Base-by-base conservation (phyloP, 2,329 filamentous ascomycete genomes). In the Cercospora brassicicola region DNA sequence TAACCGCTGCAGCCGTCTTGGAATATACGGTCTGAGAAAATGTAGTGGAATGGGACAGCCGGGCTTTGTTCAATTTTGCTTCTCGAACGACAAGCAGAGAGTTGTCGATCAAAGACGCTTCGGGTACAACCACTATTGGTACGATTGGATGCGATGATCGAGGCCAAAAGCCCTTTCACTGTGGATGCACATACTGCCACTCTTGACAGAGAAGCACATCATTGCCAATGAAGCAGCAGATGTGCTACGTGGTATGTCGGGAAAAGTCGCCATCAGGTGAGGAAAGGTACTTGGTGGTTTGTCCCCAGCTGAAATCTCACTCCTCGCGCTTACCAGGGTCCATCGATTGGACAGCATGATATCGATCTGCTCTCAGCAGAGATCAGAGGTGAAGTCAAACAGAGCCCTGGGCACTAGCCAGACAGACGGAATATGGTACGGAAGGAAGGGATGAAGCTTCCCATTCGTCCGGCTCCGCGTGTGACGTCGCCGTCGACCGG, bases 341-440 rank as follows among this genome's bases (percentile, higher is more conserved):
- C 23, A 55, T 55, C 23, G 48, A 55, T 55, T 55, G 48, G 48
- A 55, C 48, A 55, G 48, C 48, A 55, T 28, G 48, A 55, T 55
- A 55, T 55, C 48, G 48, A 55, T 55, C 48, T 55, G 26, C 48
- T n/a, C 26, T 23, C 13, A 26, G 23, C 26, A 15, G 20, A 28
- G 20, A 55, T 26, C 20, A 15, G 26, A 55, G 48, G 48, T 55
- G 48, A 55, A 55, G 48, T 55, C 48, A 55, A 53, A 55, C 48
- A 6, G 48, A 26, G 26, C 48, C 13, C 20, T 28, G 48, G 48
- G 20, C 48, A 28, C 48, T 55, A 55, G 48, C 48, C 48, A 55
- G 23, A 26, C 11, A 15, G 23, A 28, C 48, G 48, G 23, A 55
- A 26, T 55, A 26, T 59, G 55, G 55, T 31, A 59, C 55, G 55